These are phyloP conservation scores for Pythium volutum DNA, from an alignment of 352 stramenopile genomes.

Conservation along the genomic window DNA sequence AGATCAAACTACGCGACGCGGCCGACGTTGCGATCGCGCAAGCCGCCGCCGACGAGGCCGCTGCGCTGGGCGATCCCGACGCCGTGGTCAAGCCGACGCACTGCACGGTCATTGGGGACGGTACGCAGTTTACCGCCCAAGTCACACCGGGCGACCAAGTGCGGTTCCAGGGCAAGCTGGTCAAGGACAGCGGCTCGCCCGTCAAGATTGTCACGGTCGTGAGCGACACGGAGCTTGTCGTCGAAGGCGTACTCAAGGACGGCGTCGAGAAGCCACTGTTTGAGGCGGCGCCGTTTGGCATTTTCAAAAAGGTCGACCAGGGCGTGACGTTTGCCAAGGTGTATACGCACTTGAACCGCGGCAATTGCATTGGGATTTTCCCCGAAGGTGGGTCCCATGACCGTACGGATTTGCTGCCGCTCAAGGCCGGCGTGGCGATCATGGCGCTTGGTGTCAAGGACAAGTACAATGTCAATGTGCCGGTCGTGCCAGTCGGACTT, in stretches of 20 bases:
- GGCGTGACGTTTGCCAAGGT: constrained; percentile 91
- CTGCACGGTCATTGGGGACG: constrained; percentile 58
- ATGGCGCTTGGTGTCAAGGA: constrained; percentile 97
- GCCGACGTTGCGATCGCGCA: constrained; percentile 23
- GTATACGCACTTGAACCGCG: constrained; percentile 87
- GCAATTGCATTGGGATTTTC: constrained; percentile 96
- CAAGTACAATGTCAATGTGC: constrained; percentile 95
- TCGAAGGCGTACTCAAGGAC: constrained; percentile 49
- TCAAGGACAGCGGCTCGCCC: constrained; percentile 78
- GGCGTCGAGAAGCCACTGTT: constrained; percentile 36
- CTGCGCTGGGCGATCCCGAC: constrained; percentile 7
- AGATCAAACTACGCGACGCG: constrained; percentile 50
- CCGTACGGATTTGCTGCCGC: constrained; percentile 94
- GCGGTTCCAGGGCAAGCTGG: constrained; percentile 66
- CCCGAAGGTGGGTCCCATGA: constrained; percentile 98
- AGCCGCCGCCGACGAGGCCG: constrained; percentile 8
- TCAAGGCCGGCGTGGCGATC: constrained; percentile 97
- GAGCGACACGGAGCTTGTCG: constrained; percentile 80
- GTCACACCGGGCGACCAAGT: constrained; percentile 79
- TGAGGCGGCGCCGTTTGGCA: constrained; percentile 62
- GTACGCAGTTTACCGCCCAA: constrained; percentile 72
- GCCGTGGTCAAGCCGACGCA: constrained; percentile 4
- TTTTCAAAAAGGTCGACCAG: constrained; percentile 92
- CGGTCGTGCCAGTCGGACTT: constrained; percentile 96
- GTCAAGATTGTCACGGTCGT: constrained; percentile 84